A percentile compares a stretch with the other conserved stretches of the same genome.
Evolutionary conservation across 768 basidiomycete genomes (phyloP).

Genomic region (Kwoniella sp.): DNA sequence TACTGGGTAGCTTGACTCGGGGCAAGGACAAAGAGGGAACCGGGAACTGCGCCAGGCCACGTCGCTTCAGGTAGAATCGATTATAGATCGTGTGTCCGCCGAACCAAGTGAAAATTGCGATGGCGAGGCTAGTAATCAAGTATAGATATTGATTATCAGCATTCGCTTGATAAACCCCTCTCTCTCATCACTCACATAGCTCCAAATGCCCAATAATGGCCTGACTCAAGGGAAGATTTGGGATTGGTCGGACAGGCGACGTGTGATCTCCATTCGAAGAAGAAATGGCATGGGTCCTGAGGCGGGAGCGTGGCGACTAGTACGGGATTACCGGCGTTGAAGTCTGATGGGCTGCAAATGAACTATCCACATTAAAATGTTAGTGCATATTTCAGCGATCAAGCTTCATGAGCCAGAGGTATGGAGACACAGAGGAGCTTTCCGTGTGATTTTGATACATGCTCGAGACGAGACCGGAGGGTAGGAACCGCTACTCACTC

Average conservation of each 20-base stretch:
- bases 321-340: constrained; percentile 62
- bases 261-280: constrained; percentile 81
- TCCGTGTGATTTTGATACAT: neutral
- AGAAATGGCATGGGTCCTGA: constrained; percentile 67
- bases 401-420: too few relatives aligned
- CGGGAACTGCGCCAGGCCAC: constrained; percentile 58
- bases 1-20: constrained; percentile 8
- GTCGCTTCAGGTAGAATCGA: constrained; percentile 70
- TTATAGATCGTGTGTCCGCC: constrained; percentile 75
- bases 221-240: constrained; percentile 59
- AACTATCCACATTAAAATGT: constrained; percentile 59
- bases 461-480: too few relatives aligned
- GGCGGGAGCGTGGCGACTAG: constrained; percentile 70
- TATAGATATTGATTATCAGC: neutral
- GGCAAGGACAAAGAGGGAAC: constrained; percentile 27
- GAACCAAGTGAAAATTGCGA: constrained; percentile 68
- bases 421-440: neutral
- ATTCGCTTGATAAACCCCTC: neutral
- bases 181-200: constrained; percentile 62
- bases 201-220: constrained; percentile 63
- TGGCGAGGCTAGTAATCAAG: constrained; percentile 59
- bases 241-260: constrained; percentile 75
- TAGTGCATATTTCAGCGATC: neutral
- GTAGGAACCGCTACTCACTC: constrained; percentile 35
- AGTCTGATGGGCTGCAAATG: constrained; percentile 71